phyloP scores from a whole-genome alignment of 805 yeast species.

The Starmerella etchellsii region DNA sequence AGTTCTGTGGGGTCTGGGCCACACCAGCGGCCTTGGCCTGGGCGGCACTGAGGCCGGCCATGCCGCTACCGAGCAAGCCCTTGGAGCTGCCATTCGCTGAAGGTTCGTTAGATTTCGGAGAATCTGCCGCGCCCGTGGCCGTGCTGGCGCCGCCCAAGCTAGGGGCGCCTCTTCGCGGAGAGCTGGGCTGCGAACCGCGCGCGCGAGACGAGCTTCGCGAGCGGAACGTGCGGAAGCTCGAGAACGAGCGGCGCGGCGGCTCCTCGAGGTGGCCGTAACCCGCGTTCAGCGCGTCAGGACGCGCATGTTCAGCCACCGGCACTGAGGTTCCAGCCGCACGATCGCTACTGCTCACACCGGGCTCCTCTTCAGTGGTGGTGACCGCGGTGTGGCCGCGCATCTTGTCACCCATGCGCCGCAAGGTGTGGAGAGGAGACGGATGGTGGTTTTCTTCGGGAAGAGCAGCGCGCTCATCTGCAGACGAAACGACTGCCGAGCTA shows the following conservation, averaged over 20 bases:
- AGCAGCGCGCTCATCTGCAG: slow-evolving; percentile 13
- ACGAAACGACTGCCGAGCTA: slow-evolving; percentile 13
- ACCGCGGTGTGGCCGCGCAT: slow-evolving; percentile 24
- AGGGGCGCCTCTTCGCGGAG: neutral
- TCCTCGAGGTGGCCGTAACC: slow-evolving; percentile 12
- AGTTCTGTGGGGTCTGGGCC: slow-evolving; percentile 13
- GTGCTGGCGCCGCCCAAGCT: neutral
- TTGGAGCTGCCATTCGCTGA: slow-evolving; percentile 5
- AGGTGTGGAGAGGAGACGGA: slow-evolving; percentile 15
- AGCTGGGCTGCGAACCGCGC: neutral
- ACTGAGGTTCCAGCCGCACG: slow-evolving; percentile 23
- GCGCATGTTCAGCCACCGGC: slow-evolving; percentile 24
- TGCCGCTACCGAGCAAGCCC: neutral
- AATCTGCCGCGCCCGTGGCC: neutral
- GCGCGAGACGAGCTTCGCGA: slow-evolving; percentile 2
- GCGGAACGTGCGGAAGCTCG: slow-evolving; percentile 12
- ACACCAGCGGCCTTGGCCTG: slow-evolving; percentile 10
- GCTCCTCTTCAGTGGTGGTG: slow-evolving; percentile 21
- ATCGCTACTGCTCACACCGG: slow-evolving; percentile 21
- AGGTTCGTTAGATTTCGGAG: neutral
- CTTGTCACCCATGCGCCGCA: slow-evolving; percentile 18
- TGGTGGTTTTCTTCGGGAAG: slow-evolving; percentile 1
- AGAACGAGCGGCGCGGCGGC: slow-evolving; percentile 7
- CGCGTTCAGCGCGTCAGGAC: slow-evolving; percentile 20
- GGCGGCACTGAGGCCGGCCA: slow-evolving; percentile 1